Base-by-base conservation (phyloP, 495 filamentous ascomycete species). In the Thermochaetoides thermophila region DNA sequence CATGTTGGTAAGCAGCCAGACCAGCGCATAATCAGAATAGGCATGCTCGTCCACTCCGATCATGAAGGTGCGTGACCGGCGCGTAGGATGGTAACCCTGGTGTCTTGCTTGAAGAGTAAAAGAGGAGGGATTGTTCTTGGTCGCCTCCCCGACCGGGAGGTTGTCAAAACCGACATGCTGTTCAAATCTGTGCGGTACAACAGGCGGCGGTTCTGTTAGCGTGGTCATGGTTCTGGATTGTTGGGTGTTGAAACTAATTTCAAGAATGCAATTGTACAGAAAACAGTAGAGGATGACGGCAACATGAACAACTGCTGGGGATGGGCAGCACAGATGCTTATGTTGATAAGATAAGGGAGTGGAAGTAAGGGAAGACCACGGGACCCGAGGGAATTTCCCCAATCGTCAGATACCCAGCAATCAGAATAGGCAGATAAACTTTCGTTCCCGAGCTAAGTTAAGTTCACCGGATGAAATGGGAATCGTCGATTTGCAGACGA, bases 1-100 rank as follows among this genome's bases (percentile, higher is more conserved):
- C 41, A 96, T 63, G 49, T 94, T 85, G 48, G 91, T 84, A 17
- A 97, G 70, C 29, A 95, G 68, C 84, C 86, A 97, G 50, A 91
- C 76, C 9, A 97, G 65, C 7, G 89, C 89, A 60, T 84, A 91
- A 30, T 95, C 85, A 13, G 87, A 94, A 57, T 96, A 96, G 36
- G 83, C 75, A 45, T 96, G 89, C 50, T 91, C 79, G 54, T 97
- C 89, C 19, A 84, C 84, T 1, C 89, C 89, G 33, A 85, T 87
- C 45, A 96, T 72, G 51, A 95, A 95, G 2, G 85, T 95, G 25
- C 87, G 73, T 7, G 84, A 91, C 22, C 84, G 71, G 26, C 81
- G 73, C 32, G 76, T 80, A 41, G 74, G 79, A 42, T 82, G 77
- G 54, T 95, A 94, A 37, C 87, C 82, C 37, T 78, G 80, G 56